Evolutionary conservation across 768 basidiomycete genomes (phyloP).

Genomic region (Trametes sanguinea): DNA sequence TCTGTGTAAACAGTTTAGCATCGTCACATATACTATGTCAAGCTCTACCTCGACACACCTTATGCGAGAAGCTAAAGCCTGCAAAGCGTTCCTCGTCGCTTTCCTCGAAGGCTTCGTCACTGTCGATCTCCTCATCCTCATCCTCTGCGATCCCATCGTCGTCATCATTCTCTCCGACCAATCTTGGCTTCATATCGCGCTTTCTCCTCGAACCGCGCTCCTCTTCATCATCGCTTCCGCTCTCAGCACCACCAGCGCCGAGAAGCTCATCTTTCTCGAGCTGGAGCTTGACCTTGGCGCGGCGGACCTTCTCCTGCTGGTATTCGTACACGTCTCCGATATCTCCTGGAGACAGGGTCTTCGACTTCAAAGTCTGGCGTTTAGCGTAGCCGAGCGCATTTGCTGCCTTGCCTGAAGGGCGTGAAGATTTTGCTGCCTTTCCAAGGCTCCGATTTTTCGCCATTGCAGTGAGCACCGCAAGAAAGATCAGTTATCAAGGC

Average conservation of each 20-base stretch:
- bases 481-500: not conserved
- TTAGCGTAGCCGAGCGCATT: slow-evolving; percentile 55
- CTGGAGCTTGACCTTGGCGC: slow-evolving; percentile 54
- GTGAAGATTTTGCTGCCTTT: not conserved
- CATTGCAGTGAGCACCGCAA: not conserved
- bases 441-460: not conserved
- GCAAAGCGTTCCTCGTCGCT: slow-evolving; percentile 79
- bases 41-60: slow-evolving; percentile 25
- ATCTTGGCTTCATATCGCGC: slow-evolving; percentile 37
- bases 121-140: slow-evolving; percentile 85
- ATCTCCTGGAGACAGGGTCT: slow-evolving; percentile 32
- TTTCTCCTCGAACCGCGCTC: slow-evolving; percentile 35
- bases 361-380: slow-evolving; percentile 47
- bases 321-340: slow-evolving; percentile 68
- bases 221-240: slow-evolving; percentile 42
- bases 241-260: slow-evolving; percentile 34
- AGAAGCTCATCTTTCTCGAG: slow-evolving; percentile 58
- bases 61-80: slow-evolving; percentile 52
- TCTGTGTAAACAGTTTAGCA: slow-evolving; percentile 4
- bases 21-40: not conserved
- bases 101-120: slow-evolving; percentile 82
- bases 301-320: slow-evolving; percentile 48
- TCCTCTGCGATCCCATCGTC: slow-evolving; percentile 61
- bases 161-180: slow-evolving; percentile 62
- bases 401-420: slow-evolving; percentile 20